Evolutionary conservation across 495 filamentous ascomycete genomes (phyloP), one percentile per base, ranked within the genome.

Genomic region (Talaromyces proteolyticus): DNA sequence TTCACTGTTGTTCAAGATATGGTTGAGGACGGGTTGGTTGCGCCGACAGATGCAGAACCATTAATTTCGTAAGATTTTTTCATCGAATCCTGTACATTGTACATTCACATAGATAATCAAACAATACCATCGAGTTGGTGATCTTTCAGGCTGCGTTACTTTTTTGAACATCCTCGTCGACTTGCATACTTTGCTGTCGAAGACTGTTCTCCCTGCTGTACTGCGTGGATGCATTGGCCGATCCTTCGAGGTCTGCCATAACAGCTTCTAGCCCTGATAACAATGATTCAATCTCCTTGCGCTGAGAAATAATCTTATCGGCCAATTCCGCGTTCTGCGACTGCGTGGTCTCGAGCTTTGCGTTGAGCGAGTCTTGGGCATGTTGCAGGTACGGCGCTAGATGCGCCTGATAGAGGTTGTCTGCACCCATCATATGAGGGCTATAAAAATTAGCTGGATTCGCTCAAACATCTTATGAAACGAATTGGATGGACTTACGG

Each of bases 401-500:
- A 62, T 93, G 87, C 0, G 89, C 86, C 12, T 71, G 68, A 23
- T 87, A 79, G 14, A 96, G 63, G 5, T 76, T 66, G 18, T 76
- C 61, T 0, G 89, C 80, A 2, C 87, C 79, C n/a, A 93, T 77
- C 21, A 78, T 82, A 66, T 96, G 91, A 6, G 88, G 87, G 21
- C 87, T 91, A 44, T 49, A 44, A 12, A 18, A 50, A 16, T 6
- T 5, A 4, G 20, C 18, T 4, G 4, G 16, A 19, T 26, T 44
- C 36, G n/a, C 6, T 22, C 26, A 51, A 22, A 45, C 18, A 58
- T 19, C 46, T 37, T 18, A 23, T 24, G 49, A 29, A 42, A 39
- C 21, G 48, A 29, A 40, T 29, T 25, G 42, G 41, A 44, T 17
- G 17, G 55, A 71, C 63, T 51, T 49, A 78, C 74, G 68, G 62